These are phyloP conservation scores for Magnaporthales sp. DNA, from an alignment of 2,329 filamentous ascomycete species.

Conservation along the genomic window DNA sequence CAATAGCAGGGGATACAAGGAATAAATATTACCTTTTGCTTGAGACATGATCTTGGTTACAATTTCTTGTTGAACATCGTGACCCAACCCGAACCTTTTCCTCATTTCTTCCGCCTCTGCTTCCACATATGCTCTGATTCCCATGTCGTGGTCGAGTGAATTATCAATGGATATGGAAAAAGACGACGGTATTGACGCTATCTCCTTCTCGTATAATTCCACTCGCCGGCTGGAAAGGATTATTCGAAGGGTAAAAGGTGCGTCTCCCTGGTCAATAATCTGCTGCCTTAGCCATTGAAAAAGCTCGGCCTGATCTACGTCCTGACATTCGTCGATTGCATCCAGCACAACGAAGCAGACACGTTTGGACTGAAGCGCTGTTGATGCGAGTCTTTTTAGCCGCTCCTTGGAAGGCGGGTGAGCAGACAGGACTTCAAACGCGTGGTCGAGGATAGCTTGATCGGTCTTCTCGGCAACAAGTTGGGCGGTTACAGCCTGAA, in stretches of 20 bases:
- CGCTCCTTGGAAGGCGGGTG: not conserved
- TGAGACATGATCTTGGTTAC: too few relatives aligned
- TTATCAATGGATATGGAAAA: not conserved
- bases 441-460: not conserved
- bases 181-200: not conserved
- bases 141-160: not conserved
- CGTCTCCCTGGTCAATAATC: not conserved
- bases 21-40: too few relatives aligned
- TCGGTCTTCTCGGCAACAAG: not conserved
- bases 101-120: too few relatives aligned
- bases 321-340: constrained; percentile 1
- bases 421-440: not conserved
- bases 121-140: too few relatives aligned
- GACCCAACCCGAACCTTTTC: too few relatives aligned
- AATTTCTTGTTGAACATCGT: too few relatives aligned
- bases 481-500: not conserved
- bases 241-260: not conserved
- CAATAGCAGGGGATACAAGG: too few relatives aligned
- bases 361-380: not conserved
- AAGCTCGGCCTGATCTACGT: not conserved
- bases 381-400: not conserved
- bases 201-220: not conserved
- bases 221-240: not conserved
- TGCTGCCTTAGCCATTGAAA: not conserved
- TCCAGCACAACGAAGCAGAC: constrained; percentile 9